Percentiles rank a stretch among this genome's conserved stretches.
phyloP scores from a whole-genome alignment of 129 eudicot species.

The Arctium lappa region DNA sequence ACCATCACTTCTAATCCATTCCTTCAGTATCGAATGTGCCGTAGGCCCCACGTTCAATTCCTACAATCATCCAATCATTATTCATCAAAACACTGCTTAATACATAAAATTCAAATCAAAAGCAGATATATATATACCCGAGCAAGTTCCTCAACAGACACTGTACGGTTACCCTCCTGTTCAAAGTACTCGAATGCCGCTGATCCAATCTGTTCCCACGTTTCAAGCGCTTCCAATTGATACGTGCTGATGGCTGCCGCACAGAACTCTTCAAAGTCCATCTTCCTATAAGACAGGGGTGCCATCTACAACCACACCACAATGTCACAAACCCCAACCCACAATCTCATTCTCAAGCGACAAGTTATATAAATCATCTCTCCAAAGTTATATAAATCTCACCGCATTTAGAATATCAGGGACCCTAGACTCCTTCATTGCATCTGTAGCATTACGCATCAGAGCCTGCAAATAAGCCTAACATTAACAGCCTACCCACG shows the following conservation, averaged over 20 bases:
- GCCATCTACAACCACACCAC: conserved; percentile 39
- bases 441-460: conserved; percentile 58
- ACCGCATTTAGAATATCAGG: conserved; percentile 68
- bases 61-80: conserved; percentile 28
- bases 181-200: conserved; percentile 54
- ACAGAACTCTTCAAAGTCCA: conserved; percentile 71
- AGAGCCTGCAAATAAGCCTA: conserved; percentile 45
- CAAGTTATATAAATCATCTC: too few species aligned
- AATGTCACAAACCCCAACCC: background rate
- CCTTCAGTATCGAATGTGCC: conserved; percentile 70
- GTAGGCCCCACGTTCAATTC: conserved; percentile 83
- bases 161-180: conserved; percentile 48
- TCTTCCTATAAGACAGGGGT: conserved; percentile 53
- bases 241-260: conserved; percentile 71
- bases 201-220: conserved; percentile 60
- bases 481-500: background rate
- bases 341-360: background rate
- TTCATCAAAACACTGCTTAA: background rate
- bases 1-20: conserved; percentile 77
- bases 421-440: conserved; percentile 75
- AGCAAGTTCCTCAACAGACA: conserved; percentile 56
- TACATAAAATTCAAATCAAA: background rate
- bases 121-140: conserved; percentile 25
- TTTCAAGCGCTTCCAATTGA: conserved; percentile 55
- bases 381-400: background rate